Percentiles rank a stretch among this genome's conserved stretches.
Conservation (phyloP, 805 yeast genomes). For the Lachancea cidri region DNA sequence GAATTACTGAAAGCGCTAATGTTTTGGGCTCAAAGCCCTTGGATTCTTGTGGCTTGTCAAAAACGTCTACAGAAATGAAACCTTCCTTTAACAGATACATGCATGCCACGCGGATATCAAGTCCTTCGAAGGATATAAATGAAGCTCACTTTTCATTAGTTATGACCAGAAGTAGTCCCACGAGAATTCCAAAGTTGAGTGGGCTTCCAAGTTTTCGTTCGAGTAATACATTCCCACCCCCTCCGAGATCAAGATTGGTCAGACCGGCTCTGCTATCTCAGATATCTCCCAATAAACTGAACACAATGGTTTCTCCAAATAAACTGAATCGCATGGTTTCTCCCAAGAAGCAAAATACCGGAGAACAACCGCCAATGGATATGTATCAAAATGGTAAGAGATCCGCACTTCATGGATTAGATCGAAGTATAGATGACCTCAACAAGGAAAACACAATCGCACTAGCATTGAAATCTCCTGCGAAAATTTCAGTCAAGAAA, state of each 20-base stretch:
- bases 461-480: conserved; percentile 3
- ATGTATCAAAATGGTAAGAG: background rate
- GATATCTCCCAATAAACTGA: conserved; percentile 17
- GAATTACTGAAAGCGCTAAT: background rate
- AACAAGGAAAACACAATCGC: conserved; percentile 4
- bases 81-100: conserved; percentile 8
- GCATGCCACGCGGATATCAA: conserved; percentile 14
- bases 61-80: background rate
- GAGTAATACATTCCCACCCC: conserved; percentile 7
- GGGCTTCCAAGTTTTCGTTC: conserved; percentile 7
- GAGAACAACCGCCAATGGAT: background rate
- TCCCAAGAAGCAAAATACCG: too few species aligned
- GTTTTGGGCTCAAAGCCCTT: background rate
- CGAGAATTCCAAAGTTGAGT: conserved; percentile 12
- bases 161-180: conserved; percentile 11
- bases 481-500: background rate
- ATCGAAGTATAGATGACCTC: background rate
- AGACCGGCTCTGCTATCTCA: conserved; percentile 26
- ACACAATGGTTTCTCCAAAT: conserved; percentile 3
- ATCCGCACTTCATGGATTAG: background rate
- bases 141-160: conserved; percentile 14
- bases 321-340: too few species aligned
- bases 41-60: background rate
- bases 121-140: conserved; percentile 13
- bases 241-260: conserved; percentile 7